Evolutionary conservation across 2,329 filamentous ascomycete species (phyloP).

Genomic region (Immersiporthe knoxdaviesiana): DNA sequence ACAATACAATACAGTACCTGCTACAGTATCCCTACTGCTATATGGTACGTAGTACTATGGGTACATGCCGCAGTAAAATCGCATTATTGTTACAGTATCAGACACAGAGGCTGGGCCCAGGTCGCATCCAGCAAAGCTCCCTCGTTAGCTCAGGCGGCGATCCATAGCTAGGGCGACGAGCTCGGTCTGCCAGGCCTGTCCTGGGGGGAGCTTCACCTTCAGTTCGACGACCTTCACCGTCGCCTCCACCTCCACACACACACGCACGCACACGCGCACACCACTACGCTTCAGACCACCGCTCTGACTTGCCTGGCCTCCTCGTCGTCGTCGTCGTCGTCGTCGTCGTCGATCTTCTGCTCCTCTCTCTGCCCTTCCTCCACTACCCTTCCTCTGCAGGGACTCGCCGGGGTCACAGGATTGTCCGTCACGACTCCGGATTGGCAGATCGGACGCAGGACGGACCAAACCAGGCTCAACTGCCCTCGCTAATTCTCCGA

Average conservation of each 20-base stretch:
- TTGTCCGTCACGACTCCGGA: not conserved
- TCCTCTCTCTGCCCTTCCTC: not conserved
- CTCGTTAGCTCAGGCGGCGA: not conserved
- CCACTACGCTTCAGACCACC: not conserved
- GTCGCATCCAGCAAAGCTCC: constrained; percentile 1
- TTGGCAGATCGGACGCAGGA: constrained; percentile 4
- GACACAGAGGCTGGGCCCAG: constrained; percentile 1
- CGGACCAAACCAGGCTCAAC: constrained; percentile 5
- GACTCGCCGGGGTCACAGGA: constrained; percentile 14
- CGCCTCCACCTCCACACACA: not conserved
- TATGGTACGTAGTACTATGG: not conserved
- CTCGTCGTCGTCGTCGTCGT: not conserved
- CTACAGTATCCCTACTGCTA: not conserved
- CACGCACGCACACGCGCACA: not conserved
- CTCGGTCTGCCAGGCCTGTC: not conserved
- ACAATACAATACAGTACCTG: not conserved
- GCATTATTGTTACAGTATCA: constrained; percentile 3
- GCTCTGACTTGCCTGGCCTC: not conserved
- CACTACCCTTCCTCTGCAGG: not conserved
- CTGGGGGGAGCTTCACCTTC: constrained; percentile 5
- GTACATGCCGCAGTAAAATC: not conserved
- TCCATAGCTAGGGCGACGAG: constrained; percentile 5
- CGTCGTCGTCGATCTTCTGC: not conserved
- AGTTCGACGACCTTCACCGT: constrained; percentile 7
- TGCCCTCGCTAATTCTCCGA: constrained; percentile 17